Percentiles rank a stretch among this genome's conserved stretches.
phyloP scores from a whole-genome alignment of 2,329 filamentous ascomycete genomes.

The Tolypocladium tropicale region DNA sequence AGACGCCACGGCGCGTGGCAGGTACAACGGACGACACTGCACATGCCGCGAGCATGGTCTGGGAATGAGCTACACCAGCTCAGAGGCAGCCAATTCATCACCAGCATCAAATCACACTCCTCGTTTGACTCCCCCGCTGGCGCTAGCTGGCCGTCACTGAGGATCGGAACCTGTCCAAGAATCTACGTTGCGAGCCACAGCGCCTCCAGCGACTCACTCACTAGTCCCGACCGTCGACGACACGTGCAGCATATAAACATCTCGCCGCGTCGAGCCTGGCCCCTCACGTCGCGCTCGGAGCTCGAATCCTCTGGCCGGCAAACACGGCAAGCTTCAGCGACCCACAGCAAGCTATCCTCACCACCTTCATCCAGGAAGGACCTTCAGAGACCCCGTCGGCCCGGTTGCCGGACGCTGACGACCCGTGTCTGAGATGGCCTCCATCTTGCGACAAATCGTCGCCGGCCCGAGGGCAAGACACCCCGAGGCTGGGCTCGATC shows the following conservation, averaged over 20 bases:
- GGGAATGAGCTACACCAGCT: not conserved
- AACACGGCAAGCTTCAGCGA: not conserved
- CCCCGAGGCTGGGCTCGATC: conserved; percentile 77
- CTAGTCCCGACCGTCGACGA: not conserved
- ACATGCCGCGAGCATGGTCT: not conserved
- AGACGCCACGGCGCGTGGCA: not conserved
- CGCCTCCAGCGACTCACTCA: not conserved
- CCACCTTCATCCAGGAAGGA: not conserved
- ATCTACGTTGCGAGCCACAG: not conserved
- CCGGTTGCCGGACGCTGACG: not conserved
- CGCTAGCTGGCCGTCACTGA: not conserved
- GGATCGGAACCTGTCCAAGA: not conserved
- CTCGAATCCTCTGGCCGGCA: not conserved
- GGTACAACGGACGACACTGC: not conserved
- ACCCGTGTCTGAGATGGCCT: conserved; percentile 43
- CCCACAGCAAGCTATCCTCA: not conserved
- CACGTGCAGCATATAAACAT: not conserved
- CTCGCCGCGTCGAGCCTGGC: not conserved
- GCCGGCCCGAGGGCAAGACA: conserved; percentile 78
- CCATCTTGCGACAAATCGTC: conserved; percentile 80
- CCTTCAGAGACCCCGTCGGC: not conserved
- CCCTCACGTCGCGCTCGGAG: not conserved
- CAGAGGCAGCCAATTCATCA: not conserved
- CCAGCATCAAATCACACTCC: not conserved
- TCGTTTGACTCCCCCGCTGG: not conserved